Conservation (phyloP, 106 monocot species). For the Phalaenopsis equestris region DNA sequence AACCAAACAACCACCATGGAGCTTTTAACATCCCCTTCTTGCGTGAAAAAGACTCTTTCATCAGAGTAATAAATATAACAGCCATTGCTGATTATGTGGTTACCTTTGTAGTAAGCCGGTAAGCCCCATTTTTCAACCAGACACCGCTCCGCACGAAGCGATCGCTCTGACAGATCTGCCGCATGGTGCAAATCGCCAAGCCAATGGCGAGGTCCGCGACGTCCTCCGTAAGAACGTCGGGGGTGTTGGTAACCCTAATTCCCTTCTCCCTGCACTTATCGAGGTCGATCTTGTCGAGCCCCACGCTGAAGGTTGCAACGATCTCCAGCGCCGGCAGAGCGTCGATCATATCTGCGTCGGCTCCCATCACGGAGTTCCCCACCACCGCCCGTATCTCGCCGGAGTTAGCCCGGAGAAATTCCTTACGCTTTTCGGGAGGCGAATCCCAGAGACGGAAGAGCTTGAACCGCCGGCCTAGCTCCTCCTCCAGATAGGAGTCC, state of each 20-base stretch:
- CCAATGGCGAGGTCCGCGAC: constrained; percentile 79
- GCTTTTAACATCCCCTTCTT: too few relatives aligned
- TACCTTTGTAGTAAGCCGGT: constrained; percentile 53
- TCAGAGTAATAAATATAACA: too few relatives aligned
- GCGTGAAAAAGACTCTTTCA: too few relatives aligned
- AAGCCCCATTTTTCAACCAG: constrained; percentile 39
- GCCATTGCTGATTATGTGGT: not conserved
- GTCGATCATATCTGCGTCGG: constrained; percentile 62
- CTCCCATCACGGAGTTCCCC: constrained; percentile 36
- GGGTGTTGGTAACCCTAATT: constrained; percentile 68
- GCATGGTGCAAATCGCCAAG: constrained; percentile 51
- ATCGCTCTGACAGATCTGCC: constrained; percentile 48
- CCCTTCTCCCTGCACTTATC: constrained; percentile 59
- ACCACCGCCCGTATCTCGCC: constrained; percentile 56
- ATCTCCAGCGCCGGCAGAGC: constrained; percentile 64
- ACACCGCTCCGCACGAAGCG: constrained; percentile 38
- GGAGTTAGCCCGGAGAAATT: constrained; percentile 39
- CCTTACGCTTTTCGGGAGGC: constrained; percentile 25
- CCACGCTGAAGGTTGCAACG: constrained; percentile 59
- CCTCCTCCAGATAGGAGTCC: constrained; percentile 55
- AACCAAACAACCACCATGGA: too few relatives aligned
- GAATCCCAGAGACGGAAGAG: constrained; percentile 67
- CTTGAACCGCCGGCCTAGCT: constrained; percentile 47
- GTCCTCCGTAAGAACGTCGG: constrained; percentile 69
- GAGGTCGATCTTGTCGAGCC: constrained; percentile 68